Evolutionary conservation across 768 basidiomycete genomes (phyloP), one percentile per base, ranked within the genome.

Genomic region (Amanita pallidorosea): DNA sequence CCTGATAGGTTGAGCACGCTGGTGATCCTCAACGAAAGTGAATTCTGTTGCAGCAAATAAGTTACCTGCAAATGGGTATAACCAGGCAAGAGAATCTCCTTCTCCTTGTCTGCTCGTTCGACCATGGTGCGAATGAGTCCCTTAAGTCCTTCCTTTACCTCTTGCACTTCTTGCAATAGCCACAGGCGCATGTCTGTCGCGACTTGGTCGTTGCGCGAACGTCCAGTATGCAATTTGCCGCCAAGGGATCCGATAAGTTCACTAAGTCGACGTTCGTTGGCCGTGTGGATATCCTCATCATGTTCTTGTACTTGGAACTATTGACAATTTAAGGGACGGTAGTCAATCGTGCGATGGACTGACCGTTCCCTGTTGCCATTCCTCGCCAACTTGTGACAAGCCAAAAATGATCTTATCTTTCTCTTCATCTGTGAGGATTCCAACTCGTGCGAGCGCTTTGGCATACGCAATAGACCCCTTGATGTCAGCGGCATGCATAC

Each of bases 261-360:
- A 55, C 83, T 88, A 57, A 99, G 67, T 37, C 96, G 80, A 43
- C 96, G 82, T 64, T 99, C 96, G 61, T 98, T 99, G 49, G 96
- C 96, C 11, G 96, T 99, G 65, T 98, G 95, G 53, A 99, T 98
- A 61, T 99, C 96, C 61, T 99, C 96, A 59, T 99, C 96, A 58
- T 95, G 92, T n/a, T 80, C 71, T 54, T 84, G 72, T 27, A 81
- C 67, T 51, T 70, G 63, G 62, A 99, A 99, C 87, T 94, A 59
- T 12, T 29, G 34, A 38, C 36, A 33, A 9, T 20, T 35, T 45
- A 29, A 53, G 27, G 54, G 22, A 20, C 23, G 45, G 31, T 18
- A 33, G 23, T 47, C 36, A n/a, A 35, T 38, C 35, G 43, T 33
- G 47, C 49, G 29, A 45, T 29, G 46, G n/a, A 65, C 79, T 51